Conservation (phyloP, 306 rosid species). For the Begonia peltatifolia region DNA sequence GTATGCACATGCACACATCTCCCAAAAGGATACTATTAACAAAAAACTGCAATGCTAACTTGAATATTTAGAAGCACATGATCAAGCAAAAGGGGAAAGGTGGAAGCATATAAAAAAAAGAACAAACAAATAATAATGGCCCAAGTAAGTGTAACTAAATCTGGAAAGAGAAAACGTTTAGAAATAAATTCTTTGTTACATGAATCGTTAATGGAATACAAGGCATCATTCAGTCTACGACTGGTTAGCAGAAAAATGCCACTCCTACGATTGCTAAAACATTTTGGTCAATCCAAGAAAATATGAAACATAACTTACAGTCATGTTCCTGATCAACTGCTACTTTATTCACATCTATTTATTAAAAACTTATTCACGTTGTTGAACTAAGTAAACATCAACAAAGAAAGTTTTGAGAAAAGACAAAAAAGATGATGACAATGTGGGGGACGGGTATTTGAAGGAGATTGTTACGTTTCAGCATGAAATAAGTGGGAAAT, state of each 20-base stretch:
- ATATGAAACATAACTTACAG: not conserved
- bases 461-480: no score
- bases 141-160: not conserved
- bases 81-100: not conserved
- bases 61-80: not conserved
- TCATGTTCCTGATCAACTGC: no score
- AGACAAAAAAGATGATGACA: no score
- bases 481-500: no score
- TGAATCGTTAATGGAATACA: not conserved
- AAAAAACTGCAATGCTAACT: not conserved
- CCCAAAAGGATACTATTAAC: not conserved
- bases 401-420: no score
- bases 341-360: no score
- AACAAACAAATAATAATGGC: not conserved
- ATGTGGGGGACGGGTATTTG: no score
- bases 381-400: no score
- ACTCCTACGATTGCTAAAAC: not conserved
- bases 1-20: not conserved
- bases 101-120: not conserved
- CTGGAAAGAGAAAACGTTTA: not conserved
- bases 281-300: not conserved
- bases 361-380: no score
- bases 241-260: not conserved
- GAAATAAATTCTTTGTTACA: no score
- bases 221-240: not conserved